A percentile compares a stretch with the other conserved stretches of the same genome.
Conservation (phyloP, 345 rosid species). For the Sisymbrium altissimum region DNA sequence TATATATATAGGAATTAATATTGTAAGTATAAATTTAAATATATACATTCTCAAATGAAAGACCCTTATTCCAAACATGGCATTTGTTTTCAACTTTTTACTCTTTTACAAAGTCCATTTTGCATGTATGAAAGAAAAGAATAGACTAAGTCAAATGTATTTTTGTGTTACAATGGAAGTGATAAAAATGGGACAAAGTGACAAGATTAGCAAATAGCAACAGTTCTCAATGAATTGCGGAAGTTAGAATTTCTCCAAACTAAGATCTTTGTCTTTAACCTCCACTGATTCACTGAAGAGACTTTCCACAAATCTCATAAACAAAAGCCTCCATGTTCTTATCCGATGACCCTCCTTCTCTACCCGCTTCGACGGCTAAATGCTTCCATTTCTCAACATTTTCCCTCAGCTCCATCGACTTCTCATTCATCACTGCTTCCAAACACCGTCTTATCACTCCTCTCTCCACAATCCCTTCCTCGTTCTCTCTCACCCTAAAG, state of each 20-base stretch:
- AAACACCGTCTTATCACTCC: slow-evolving; percentile 59
- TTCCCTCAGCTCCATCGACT: slow-evolving; percentile 35
- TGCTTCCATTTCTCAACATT: slow-evolving; percentile 55
- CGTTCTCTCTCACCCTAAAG: slow-evolving; percentile 44
- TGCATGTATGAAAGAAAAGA: not conserved
- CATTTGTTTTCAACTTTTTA: not conserved
- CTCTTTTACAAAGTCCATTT: not conserved
- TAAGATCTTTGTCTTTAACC: too few relatives aligned
- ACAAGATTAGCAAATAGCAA: too few relatives aligned
- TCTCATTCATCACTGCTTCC: slow-evolving; percentile 48
- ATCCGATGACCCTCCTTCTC: slow-evolving; percentile 50
- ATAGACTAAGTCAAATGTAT: too few relatives aligned
- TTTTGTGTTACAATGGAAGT: too few relatives aligned
- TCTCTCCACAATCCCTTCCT: slow-evolving; percentile 42
- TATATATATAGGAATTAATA: too few relatives aligned
- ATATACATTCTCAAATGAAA: too few relatives aligned
- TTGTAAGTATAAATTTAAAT: too few relatives aligned
- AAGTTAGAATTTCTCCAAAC: too few relatives aligned
- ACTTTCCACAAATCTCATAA: slow-evolving; percentile 21
- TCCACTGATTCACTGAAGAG: too few relatives aligned
- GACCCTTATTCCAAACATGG: not conserved
- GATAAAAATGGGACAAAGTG: too few relatives aligned
- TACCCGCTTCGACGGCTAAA: slow-evolving; percentile 42
- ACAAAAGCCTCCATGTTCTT: slow-evolving; percentile 51
- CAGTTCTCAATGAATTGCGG: too few relatives aligned